phyloP scores from a whole-genome alignment of 495 filamentous ascomycete species.

The Pyrenula massariospora region DNA sequence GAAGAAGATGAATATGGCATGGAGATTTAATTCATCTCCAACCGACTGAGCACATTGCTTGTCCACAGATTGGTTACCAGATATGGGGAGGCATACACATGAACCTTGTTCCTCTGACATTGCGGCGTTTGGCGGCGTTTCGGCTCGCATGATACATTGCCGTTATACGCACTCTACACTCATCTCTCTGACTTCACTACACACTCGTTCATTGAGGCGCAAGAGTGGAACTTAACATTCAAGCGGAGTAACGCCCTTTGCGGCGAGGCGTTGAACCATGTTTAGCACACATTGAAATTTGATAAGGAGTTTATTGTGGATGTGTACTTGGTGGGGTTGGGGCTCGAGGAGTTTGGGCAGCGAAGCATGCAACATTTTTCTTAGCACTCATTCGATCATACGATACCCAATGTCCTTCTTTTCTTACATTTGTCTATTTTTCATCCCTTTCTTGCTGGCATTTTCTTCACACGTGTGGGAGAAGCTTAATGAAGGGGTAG shows the following conservation, averaged over 20 bases:
- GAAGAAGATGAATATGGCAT: slow-evolving; percentile 85
- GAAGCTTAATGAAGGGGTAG: slow-evolving; percentile 1
- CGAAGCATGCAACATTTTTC: neutral
- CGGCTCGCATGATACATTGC: too few relatives aligned
- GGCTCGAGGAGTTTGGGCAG: neutral
- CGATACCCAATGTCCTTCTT: slow-evolving; percentile 5
- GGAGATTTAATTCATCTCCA: too few relatives aligned
- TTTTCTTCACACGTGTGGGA: neutral
- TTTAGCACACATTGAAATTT: neutral
- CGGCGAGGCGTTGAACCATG: neutral
- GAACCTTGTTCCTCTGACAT: too few relatives aligned
- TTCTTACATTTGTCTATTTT: slow-evolving; percentile 7
- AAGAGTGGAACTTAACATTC: too few relatives aligned
- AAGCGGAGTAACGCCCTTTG: too few relatives aligned
- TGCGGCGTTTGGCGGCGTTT: too few relatives aligned
- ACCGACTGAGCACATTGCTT: too few relatives aligned
- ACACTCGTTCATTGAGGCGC: too few relatives aligned
- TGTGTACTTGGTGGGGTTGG: neutral
- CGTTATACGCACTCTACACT: too few relatives aligned
- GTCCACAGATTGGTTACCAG: too few relatives aligned
- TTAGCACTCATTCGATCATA: slow-evolving; percentile 15
- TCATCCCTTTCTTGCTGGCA: slow-evolving; percentile 11
- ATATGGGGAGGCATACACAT: too few relatives aligned
- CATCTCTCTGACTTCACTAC: too few relatives aligned
- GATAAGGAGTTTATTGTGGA: neutral